phyloP scores from a whole-genome alignment of 768 basidiomycete species.

The Mycena venus region DNA sequence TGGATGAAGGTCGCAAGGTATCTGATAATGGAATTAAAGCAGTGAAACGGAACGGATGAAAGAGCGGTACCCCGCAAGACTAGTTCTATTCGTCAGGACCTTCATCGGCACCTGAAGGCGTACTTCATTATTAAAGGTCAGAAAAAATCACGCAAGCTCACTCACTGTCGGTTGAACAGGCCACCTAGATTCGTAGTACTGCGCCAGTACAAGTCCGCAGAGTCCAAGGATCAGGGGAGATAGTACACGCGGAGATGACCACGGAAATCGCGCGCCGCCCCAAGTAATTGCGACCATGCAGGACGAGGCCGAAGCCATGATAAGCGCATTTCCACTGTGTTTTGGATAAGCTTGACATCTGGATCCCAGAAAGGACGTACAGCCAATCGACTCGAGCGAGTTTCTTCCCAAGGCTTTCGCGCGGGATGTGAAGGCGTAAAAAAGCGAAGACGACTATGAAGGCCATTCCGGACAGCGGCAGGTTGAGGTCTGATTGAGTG shows the following conservation, averaged over 20 bases:
- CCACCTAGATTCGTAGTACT: neutral
- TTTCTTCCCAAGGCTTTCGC: neutral
- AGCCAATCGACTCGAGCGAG: slow-evolving; percentile 8
- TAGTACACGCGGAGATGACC: slow-evolving; percentile 52
- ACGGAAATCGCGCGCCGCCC: slow-evolving; percentile 56
- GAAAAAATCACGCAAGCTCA: neutral
- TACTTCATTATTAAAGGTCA: neutral
- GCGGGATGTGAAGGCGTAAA: neutral
- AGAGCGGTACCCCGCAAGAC: too few relatives aligned
- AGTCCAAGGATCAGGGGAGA: slow-evolving; percentile 57
- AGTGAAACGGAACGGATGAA: too few relatives aligned
- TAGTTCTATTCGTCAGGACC: neutral
- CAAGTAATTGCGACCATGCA: slow-evolving; percentile 50
- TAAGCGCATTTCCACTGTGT: slow-evolving; percentile 48
- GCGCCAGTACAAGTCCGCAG: neutral
- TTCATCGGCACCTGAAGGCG: neutral
- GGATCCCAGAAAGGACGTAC: neutral
- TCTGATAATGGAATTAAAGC: too few relatives aligned
- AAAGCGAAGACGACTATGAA: neutral
- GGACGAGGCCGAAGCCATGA: slow-evolving; percentile 44
- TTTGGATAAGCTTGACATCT: neutral
- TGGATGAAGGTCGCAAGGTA: slow-evolving; percentile 7
- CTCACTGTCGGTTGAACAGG: slow-evolving; percentile 10
- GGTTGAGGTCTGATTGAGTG: neutral
- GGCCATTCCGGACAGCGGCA: neutral